Evolutionary conservation across 1,139 yeast genomes (phyloP), one percentile per base, ranked within the genome.

Genomic region (Protomyces arabidopsidicola): DNA sequence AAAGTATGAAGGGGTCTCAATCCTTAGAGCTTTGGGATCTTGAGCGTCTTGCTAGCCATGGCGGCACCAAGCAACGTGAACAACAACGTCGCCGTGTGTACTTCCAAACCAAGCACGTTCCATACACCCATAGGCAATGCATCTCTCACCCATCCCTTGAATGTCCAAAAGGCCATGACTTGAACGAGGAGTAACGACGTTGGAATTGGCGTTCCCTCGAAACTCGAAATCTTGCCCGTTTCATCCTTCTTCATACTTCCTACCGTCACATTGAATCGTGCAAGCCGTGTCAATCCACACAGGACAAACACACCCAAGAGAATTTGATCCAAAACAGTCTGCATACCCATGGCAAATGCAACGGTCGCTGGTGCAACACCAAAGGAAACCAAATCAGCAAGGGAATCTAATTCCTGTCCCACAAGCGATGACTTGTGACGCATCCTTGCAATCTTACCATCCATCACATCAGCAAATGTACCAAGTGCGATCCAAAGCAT

Each of bases 171-270:
- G 31, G 90, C 89, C 89, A 91, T 86, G 60, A 84, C 73, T 2
- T 78, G 79, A 31, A 93, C 96, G 74, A 93, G 81, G 60, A 82
- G 77, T 70, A 93, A 79, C 57, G 95, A 87, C 3, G 95, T 85
- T 65, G 98, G 98, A 70, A 93, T 90, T 16, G 98, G 98, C 60
- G 93, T 83, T 10, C 98, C 98, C 78, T 93, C 98, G 74, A 93
- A 93, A 74, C 79, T 83, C 72, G 86, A 83, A 22, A 91, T 84
- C 76, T 90, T 90, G 35, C 97, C 97, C 20, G 81, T 74, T 65
- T 81, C 80, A 73, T 91, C 97, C 77, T 90, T 90, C 61, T 98
- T 98, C 67, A 95, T 83, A 69, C 89, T 88, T 65, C 93, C 87
- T 2, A 95, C 95, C 1, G 97, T 89, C 63, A 95, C 95, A 72